These are phyloP conservation scores for Pelagophyceae sp. DNA, from an alignment of 352 stramenopile species.

Conservation along the genomic window DNA sequence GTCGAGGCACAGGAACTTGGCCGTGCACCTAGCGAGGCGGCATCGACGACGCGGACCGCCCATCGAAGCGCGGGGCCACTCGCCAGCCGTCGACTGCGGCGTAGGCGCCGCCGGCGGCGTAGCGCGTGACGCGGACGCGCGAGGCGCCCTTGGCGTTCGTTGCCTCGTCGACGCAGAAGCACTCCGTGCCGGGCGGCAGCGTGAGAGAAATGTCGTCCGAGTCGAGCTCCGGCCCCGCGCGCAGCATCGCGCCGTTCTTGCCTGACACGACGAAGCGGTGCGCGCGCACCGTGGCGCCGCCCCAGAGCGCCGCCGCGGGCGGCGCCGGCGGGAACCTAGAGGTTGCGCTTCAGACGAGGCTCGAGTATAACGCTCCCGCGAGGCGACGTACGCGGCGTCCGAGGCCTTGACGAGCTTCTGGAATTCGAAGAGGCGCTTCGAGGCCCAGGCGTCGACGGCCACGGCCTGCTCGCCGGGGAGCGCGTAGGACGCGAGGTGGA, in stretches of 20 bases:
- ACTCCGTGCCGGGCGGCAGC: neutral
- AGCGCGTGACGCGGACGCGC: neutral
- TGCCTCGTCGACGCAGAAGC: neutral
- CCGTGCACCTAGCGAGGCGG: too few species aligned
- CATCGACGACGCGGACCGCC: too few species aligned
- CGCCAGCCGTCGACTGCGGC: constrained; percentile 12
- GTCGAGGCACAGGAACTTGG: neutral
- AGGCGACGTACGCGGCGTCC: neutral
- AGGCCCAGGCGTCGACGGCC: neutral
- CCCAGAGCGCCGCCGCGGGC: neutral
- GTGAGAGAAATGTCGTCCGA: neutral
- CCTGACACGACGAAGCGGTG: neutral
- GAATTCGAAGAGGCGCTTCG: constrained; percentile 19
- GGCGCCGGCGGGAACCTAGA: neutral
- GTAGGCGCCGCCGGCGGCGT: neutral
- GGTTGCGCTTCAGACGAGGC: too few species aligned
- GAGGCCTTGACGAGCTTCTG: neutral
- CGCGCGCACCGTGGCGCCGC: neutral
- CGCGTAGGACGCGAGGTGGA: constrained; percentile 1
- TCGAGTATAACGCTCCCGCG: neutral
- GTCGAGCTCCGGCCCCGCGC: neutral
- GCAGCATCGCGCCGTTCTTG: constrained; percentile 6
- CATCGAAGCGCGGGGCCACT: too few species aligned
- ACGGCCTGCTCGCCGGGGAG: neutral
- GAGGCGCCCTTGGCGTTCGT: neutral